phyloP scores from a whole-genome alignment of 2,329 filamentous ascomycete genomes.

The Colletotrichum costaricense region DNA sequence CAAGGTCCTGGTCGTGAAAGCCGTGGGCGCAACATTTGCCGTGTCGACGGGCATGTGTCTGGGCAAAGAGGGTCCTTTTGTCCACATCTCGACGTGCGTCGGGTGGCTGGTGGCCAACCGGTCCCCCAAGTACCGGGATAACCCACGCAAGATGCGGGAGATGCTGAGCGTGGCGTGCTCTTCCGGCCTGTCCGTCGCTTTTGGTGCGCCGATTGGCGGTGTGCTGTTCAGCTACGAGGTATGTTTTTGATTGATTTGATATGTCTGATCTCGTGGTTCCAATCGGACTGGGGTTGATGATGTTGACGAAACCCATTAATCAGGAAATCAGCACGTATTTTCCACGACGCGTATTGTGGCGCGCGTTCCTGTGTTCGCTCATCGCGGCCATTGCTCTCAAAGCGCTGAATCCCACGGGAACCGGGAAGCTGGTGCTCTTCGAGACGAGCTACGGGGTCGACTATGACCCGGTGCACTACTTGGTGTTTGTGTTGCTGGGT shows the following conservation, averaged over 20 bases:
- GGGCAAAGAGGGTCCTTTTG: constrained; percentile 72
- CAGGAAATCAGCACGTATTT: constrained; percentile 70
- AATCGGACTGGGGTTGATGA: neutral
- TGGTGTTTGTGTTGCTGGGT: constrained; percentile 67
- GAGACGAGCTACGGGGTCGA: constrained; percentile 68
- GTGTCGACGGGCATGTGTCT: constrained; percentile 70
- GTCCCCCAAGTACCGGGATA: constrained; percentile 68
- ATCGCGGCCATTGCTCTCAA: constrained; percentile 66
- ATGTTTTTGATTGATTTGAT: constrained; percentile 22
- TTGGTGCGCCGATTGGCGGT: constrained; percentile 71
- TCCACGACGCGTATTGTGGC: constrained; percentile 65
- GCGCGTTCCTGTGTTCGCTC: constrained; percentile 68
- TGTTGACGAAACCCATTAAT: constrained; percentile 38
- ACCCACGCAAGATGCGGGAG: constrained; percentile 68
- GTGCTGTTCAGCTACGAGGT: constrained; percentile 69
- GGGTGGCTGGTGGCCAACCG: constrained; percentile 62
- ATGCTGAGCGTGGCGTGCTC: constrained; percentile 68
- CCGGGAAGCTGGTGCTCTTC: constrained; percentile 70
- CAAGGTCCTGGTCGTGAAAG: constrained; percentile 67
- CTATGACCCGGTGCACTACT: constrained; percentile 66
- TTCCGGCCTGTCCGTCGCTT: constrained; percentile 68
- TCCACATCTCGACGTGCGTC: constrained; percentile 70
- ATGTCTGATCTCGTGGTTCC: neutral
- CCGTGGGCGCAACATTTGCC: constrained; percentile 67
- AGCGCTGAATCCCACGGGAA: constrained; percentile 68